Base-by-base conservation (phyloP, 495 filamentous ascomycete genomes). In the Daldinia concentrica region DNA sequence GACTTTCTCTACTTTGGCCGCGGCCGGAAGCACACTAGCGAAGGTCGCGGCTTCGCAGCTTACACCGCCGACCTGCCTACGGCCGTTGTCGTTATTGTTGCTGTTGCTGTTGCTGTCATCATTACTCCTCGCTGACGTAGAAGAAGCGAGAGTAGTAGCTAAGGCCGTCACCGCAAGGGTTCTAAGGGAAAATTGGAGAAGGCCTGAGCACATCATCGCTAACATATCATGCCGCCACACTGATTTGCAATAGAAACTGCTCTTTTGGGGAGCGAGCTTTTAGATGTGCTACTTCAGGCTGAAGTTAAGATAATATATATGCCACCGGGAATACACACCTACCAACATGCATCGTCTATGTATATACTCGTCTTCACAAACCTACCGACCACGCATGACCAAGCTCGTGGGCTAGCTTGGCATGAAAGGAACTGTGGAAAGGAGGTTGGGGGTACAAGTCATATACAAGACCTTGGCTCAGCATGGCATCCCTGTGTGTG, bases 1-100 rank as follows among this genome's bases (percentile, higher is more conserved):
- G 14, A 79, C 63, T 50, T 63, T 76, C 58, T 82, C 79, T 29
- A 82, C 58, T 39, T 48, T 73, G 22, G 79, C 77, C 15, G 55
- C 58, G 6, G 62, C 26, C 17, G 79, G 76, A 4, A 82, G 69
- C 15, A 76, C 22, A 4, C 12, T 15, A 4, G 74, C 36, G 39
- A 81, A 78, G 29, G 71, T 74, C 1, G 30, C 14, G 3, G 12
- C 64, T 48, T 76, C 32, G 60, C 80, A 82, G 17, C 26, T 55
- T 12, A 27, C 32, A 41, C 58, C 34, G 24, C 41, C 37, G 8
- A 8, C n/a, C 43, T 68, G 58, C 56, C 66, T 59, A 48, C 32
- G 39, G 11, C 8, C 15, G 34, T 60, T 48, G 62, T 50, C 19
- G 34, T 55, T 59, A 27, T 52, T 27, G 3, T 19, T n/a, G 26